Percentiles rank a stretch among this genome's conserved stretches.
Conservation (phyloP, 176 grass and related monocot genomes). For the Otatea glauca region DNA sequence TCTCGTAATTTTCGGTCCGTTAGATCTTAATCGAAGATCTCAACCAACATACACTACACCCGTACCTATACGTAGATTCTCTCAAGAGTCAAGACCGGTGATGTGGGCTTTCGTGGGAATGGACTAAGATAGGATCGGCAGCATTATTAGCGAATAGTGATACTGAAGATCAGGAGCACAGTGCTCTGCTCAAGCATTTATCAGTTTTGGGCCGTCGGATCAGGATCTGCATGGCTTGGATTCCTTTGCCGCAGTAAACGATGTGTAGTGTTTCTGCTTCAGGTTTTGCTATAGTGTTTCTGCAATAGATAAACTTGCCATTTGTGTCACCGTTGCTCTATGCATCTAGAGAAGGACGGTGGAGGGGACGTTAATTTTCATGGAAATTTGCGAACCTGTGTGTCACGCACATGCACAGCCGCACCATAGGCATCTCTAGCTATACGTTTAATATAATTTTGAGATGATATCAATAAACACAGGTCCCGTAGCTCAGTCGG, state of each 20-base stretch:
- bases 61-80: no score
- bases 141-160: not conserved
- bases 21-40: no score
- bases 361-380: not conserved
- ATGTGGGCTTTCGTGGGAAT: not conserved
- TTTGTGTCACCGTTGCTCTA: not conserved
- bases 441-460: no score
- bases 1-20: no score
- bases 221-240: not conserved
- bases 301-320: no score
- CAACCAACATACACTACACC: no score
- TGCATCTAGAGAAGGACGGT: no score
- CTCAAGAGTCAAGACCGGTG: not conserved
- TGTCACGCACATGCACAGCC: not conserved
- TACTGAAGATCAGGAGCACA: not conserved
- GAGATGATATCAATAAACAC: rapidly evolving
- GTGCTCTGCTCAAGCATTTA: not conserved
- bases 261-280: not conserved
- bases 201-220: not conserved
- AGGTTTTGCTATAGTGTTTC: not conserved
- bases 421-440: no score
- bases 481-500: constrained; percentile 96
- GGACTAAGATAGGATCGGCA: not conserved
- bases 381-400: not conserved
- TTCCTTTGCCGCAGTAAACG: not conserved